These are phyloP conservation scores for Gamsiella multidivaricata DNA, from an alignment of 192 early-diverging fungal genomes.

Conservation along the genomic window DNA sequence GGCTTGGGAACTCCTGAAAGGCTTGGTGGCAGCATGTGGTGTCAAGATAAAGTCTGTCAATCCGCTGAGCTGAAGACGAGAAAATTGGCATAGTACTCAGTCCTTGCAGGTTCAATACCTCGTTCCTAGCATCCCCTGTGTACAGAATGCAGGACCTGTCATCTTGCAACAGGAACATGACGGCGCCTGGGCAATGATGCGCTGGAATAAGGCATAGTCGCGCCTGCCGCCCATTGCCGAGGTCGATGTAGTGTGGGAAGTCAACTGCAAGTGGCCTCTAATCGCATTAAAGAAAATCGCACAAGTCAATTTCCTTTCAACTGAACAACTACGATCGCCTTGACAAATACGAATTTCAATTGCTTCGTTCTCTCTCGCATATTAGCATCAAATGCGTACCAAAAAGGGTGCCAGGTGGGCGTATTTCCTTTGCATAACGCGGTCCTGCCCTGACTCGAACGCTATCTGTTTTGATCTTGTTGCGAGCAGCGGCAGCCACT, in stretches of 20 bases:
- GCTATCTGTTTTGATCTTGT: slow-evolving; percentile 19
- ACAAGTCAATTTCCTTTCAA: too few relatives aligned
- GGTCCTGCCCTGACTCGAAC: slow-evolving; percentile 18
- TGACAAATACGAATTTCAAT: too few relatives aligned
- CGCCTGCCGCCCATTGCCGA: slow-evolving; percentile 45
- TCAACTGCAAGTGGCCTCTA: slow-evolving; percentile 33
- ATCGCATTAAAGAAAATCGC: too few relatives aligned
- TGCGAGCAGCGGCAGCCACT: slow-evolving; percentile 52
- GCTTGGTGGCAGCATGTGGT: slow-evolving; percentile 59
- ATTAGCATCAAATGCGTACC: slow-evolving; percentile 18
- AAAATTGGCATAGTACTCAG: slow-evolving; percentile 21
- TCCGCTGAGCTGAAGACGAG: slow-evolving; percentile 17
- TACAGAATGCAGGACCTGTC: slow-evolving; percentile 42
- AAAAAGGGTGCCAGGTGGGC: slow-evolving; percentile 26
- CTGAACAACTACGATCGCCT: too few relatives aligned
- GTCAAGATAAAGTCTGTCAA: slow-evolving; percentile 61
- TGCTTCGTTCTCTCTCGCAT: too few relatives aligned
- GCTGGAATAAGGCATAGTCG: slow-evolving; percentile 56
- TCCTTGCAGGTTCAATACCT: slow-evolving; percentile 18
- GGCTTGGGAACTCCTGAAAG: slow-evolving; percentile 49
- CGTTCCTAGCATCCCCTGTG: slow-evolving; percentile 46
- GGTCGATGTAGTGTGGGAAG: slow-evolving; percentile 33
- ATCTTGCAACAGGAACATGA: slow-evolving; percentile 57
- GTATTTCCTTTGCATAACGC: slow-evolving; percentile 15
- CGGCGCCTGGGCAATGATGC: slow-evolving; percentile 63